Percentiles rank a stretch among this genome's conserved stretches.
These are phyloP conservation scores for Gomphus sp. DNA, from an alignment of 1,284 basidiomycete species.

Conservation along the genomic window DNA sequence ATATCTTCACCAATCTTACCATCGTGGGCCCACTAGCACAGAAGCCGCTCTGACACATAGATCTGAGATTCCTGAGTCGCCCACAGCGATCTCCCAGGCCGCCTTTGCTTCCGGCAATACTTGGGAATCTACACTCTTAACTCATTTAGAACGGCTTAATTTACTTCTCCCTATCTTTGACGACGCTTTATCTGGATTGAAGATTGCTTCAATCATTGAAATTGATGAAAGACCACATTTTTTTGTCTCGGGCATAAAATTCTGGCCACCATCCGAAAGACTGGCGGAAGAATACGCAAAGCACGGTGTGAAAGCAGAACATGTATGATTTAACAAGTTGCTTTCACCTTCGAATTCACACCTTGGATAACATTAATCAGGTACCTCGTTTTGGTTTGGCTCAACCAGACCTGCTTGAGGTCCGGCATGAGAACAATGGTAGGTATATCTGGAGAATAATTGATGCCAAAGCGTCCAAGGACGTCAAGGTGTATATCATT, in stretches of 20 bases:
- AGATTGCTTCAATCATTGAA: constrained; percentile 31
- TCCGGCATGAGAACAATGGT: constrained; percentile 24
- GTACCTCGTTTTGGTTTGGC: constrained; percentile 28
- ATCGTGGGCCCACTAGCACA: constrained; percentile 12
- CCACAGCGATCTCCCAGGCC: constrained; percentile 27
- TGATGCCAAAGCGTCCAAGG: constrained; percentile 38
- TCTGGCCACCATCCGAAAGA: constrained; percentile 27
- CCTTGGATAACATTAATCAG: constrained; percentile 10
- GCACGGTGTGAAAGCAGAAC: constrained; percentile 25
- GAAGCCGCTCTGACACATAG: constrained; percentile 5
- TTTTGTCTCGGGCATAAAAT: constrained; percentile 37
- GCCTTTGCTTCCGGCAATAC: constrained; percentile 35
- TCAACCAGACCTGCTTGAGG: constrained; percentile 39
- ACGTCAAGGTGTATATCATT: constrained; percentile 26
- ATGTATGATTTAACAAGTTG: not conserved
- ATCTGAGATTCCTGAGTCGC: constrained; percentile 4
- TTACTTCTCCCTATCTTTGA: constrained; percentile 32
- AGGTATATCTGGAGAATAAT: constrained; percentile 40
- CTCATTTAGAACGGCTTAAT: constrained; percentile 34
- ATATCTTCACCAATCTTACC: constrained; percentile 36
- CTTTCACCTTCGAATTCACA: not conserved
- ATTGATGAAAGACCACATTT: constrained; percentile 36
- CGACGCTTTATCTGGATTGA: constrained; percentile 22
- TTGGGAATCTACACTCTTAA: constrained; percentile 40
- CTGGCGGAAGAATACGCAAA: constrained; percentile 26